Evolutionary conservation across 352 stramenopile species (phyloP).

Genomic region (Phytophthora tentaculata): DNA sequence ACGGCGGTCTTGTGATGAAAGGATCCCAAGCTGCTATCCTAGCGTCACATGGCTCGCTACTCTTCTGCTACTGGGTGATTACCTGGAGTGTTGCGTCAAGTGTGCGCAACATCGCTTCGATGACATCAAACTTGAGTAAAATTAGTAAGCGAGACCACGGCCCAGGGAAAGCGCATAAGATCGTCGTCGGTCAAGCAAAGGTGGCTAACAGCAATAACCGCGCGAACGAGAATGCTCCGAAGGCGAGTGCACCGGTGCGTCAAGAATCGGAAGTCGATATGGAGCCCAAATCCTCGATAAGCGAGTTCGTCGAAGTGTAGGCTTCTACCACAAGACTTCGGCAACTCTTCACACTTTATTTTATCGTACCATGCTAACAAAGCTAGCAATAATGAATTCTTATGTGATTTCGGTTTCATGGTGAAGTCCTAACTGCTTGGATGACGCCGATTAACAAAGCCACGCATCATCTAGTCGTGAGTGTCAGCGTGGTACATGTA

Average conservation of each 20-base stretch:
- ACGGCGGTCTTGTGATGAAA: slow-evolving; percentile 39
- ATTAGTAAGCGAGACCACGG: slow-evolving; percentile 25
- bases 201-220: slow-evolving; percentile 5
- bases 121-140: slow-evolving; percentile 28
- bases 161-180: slow-evolving; percentile 5
- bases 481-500: no score
- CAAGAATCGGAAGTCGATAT: slow-evolving; percentile 18
- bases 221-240: slow-evolving; percentile 9
- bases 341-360: background rate
- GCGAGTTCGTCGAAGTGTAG: slow-evolving; percentile 31
- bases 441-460: no score
- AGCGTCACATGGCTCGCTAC: slow-evolving; percentile 53
- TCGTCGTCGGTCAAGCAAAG: slow-evolving; percentile 29
- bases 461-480: no score
- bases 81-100: slow-evolving; percentile 38
- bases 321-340: background rate
- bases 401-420: no score
- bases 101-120: slow-evolving; percentile 35
- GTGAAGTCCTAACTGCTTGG: no score
- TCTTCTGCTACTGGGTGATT: slow-evolving; percentile 70
- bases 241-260: background rate
- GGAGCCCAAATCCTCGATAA: slow-evolving; percentile 16
- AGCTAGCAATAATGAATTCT: no score
- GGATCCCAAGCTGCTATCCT: slow-evolving; percentile 38
- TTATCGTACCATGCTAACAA: background rate